Evolutionary conservation across 2,329 filamentous ascomycete species (phyloP).

Genomic region (Juglanconis sp.): DNA sequence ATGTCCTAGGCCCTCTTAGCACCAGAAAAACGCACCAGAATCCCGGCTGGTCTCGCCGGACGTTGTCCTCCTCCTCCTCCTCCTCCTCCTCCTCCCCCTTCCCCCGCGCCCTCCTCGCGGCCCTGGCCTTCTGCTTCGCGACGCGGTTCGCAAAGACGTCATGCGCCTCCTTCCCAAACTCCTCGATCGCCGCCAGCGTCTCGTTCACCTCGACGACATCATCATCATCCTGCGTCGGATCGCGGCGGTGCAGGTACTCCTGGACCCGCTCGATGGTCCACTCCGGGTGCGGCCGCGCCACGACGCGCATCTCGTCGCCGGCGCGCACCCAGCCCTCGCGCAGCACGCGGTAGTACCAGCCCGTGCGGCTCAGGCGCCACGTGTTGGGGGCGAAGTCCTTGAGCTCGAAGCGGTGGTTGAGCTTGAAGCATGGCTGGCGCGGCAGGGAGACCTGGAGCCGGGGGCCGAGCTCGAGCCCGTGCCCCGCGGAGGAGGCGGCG

Average conservation of each 20-base stretch:
- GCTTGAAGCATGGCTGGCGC: slow-evolving; percentile 64
- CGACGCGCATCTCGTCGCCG: slow-evolving; percentile 55
- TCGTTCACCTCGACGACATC: slow-evolving; percentile 51
- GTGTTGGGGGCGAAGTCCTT: slow-evolving; percentile 59
- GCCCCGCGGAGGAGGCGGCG: no score
- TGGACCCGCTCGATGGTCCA: slow-evolving; percentile 65
- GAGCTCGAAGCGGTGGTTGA: slow-evolving; percentile 64
- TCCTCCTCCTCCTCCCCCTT: slow-evolving; percentile 22
- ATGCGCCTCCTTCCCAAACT: slow-evolving; percentile 46
- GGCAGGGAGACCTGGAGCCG: slow-evolving; percentile 59
- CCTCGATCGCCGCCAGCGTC: slow-evolving; percentile 48
- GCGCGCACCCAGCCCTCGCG: slow-evolving; percentile 49
- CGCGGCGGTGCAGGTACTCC: slow-evolving; percentile 60
- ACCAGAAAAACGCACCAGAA: no score
- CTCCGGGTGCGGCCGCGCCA: slow-evolving; percentile 51
- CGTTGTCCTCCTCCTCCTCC: not conserved
- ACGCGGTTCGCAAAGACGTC: slow-evolving; percentile 49
- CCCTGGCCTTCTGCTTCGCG: slow-evolving; percentile 37
- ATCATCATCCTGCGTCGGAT: slow-evolving; percentile 43
- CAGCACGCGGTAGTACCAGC: slow-evolving; percentile 65
- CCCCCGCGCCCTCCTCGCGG: slow-evolving; percentile 20
- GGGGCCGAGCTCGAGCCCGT: slow-evolving; percentile 32
- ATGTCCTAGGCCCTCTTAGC: no score
- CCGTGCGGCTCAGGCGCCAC: slow-evolving; percentile 55
- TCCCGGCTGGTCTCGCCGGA: no score